These are phyloP conservation scores for Rosa multiflora DNA, from an alignment of 306 rosid species.

Conservation along the genomic window DNA sequence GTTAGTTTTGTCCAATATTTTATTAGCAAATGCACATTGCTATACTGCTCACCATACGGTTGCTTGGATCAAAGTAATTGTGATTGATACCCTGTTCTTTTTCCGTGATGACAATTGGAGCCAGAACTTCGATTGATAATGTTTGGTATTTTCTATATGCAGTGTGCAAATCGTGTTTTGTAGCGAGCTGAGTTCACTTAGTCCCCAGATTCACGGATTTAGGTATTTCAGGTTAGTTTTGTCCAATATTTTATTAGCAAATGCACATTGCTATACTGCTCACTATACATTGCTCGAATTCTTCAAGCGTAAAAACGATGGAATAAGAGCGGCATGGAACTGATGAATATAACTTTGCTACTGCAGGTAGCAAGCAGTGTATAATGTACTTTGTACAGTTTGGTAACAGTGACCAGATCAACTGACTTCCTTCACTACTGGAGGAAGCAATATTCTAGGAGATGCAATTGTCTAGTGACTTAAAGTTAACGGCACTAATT, in stretches of 20 bases:
- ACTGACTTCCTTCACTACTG: neutral
- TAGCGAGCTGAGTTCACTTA: conserved; percentile 31
- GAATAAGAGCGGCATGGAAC: neutral
- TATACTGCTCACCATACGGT: neutral
- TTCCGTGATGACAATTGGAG: neutral
- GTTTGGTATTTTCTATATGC: conserved; percentile 29
- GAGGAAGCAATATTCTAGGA: neutral
- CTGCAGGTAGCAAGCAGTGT: conserved; percentile 28
- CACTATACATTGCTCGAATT: neutral
- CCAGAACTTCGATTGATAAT: conserved; percentile 5
- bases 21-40: neutral
- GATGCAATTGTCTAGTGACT: conserved; percentile 13
- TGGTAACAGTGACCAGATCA: conserved; percentile 4
- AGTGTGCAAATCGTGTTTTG: conserved; percentile 44
- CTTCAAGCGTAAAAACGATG: neutral
- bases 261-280: neutral
- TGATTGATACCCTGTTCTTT: neutral
- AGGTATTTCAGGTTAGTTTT: conserved; percentile 23
- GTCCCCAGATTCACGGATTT: neutral
- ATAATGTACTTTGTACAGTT: conserved; percentile 23
- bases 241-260: conserved; percentile 1
- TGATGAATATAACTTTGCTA: neutral
- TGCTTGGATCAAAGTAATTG: neutral
- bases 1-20: conserved; percentile 18
- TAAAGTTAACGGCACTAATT: neutral